Evolutionary conservation across 768 basidiomycete species (phyloP), one percentile per base, ranked within the genome.

Genomic region (Hirschioporus abietinus): DNA sequence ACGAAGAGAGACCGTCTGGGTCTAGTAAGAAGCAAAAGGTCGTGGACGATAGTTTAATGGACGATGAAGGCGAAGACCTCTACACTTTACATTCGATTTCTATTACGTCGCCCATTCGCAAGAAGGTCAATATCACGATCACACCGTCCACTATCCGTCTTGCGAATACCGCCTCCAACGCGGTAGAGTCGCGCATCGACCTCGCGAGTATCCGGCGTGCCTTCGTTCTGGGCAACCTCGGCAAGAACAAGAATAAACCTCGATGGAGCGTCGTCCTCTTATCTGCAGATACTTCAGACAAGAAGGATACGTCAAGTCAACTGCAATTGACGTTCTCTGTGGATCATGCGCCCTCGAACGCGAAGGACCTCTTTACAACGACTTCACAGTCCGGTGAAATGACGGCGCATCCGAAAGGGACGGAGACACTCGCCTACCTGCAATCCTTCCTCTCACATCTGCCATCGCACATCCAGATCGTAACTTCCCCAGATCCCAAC

Each of bases 201-300:
- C 79, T 87, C 30, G 75, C 82, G 20, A 70, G 70, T 24, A 74
- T 92, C 64, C 77, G 78, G 0, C 87, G 90, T 35, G 85, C 86
- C 0, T 93, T 93, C 74, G 73, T 93, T 63, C 74, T 93, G 1
- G 89, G 91, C 10, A 92, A 91, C 0, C 83, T 91, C 26, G 89
- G 89, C 30, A 92, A 91, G 74, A 73, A 79, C 30, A 90, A 87
- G 71, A 73, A 79, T 27, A 90, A 87, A 71, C 79, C 85, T 0
- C 88, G 92, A 71, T 91, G 89, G 89, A 89, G 89, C 0, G 81
- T 90, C 34, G 80, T 90, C 17, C 72, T 93, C 35, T 78, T 93
- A 27, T 78, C 86, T 9, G 75, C 82, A 4, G 88, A 90, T 72
- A 76, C 78, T 5, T 81, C 84, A 4, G 81, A 83, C 35, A 82